These are phyloP conservation scores for Hymenoscyphus linearis DNA, from an alignment of 2,329 filamentous ascomycete genomes.

Conservation along the genomic window DNA sequence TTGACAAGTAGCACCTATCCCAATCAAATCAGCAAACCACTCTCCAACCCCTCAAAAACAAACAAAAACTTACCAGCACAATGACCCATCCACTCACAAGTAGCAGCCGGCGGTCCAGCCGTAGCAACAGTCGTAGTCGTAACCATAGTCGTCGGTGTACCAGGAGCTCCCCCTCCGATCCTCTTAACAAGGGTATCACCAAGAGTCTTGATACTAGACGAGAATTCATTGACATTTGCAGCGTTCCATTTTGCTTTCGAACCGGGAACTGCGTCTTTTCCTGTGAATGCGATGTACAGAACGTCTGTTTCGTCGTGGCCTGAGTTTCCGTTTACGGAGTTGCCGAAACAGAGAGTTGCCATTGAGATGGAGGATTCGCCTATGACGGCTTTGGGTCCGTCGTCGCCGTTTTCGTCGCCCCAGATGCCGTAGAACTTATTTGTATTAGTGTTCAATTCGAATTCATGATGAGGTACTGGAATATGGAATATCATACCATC, in stretches of 20 bases:
- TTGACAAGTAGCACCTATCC: constrained; percentile 10
- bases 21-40: not conserved
- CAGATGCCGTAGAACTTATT: constrained; percentile 51
- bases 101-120: not conserved
- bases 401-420: constrained; percentile 56
- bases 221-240: constrained; percentile 43
- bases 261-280: constrained; percentile 51
- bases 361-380: constrained; percentile 55
- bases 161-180: constrained; percentile 25
- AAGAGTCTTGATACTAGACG: constrained; percentile 44
- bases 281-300: constrained; percentile 56
- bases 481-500: constrained; percentile 26
- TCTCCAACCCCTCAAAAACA: not conserved
- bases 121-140: constrained; percentile 5
- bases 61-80: constrained; percentile 13
- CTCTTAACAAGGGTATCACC: constrained; percentile 47
- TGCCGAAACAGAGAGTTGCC: constrained; percentile 52
- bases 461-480: too few species aligned
- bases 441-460: not conserved
- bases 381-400: constrained; percentile 41
- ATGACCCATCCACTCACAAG: constrained; percentile 18
- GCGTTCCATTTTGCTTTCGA: constrained; percentile 51
- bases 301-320: constrained; percentile 55
- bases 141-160: not conserved
- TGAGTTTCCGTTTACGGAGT: constrained; percentile 46